These are phyloP conservation scores for Picea sitchensis DNA, from an alignment of 75 land plant species.

Conservation along the genomic window DNA sequence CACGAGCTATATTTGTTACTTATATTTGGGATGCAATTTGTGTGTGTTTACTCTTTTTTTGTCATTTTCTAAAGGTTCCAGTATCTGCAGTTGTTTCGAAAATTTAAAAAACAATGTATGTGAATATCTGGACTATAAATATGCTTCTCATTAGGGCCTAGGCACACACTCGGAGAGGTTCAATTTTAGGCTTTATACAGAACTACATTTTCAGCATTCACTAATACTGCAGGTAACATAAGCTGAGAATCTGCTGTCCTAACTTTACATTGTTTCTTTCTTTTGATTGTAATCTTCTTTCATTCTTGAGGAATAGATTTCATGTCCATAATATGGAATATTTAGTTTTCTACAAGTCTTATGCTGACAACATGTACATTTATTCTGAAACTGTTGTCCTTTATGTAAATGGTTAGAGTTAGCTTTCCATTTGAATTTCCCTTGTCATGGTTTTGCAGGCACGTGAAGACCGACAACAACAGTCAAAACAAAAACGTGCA, in stretches of 20 bases:
- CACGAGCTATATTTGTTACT: too few species aligned
- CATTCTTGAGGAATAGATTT: background rate
- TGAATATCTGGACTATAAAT: background rate
- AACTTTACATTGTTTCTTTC: background rate
- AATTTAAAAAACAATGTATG: too few species aligned
- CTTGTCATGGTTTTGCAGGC: slow-evolving; percentile 2
- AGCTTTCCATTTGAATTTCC: background rate
- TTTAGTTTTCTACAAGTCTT: background rate
- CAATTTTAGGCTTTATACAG: background rate
- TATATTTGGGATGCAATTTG: too few species aligned
- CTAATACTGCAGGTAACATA: background rate
- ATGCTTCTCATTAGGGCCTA: background rate
- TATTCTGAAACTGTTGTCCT: background rate
- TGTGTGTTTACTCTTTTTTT: too few species aligned
- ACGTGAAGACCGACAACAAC: slow-evolving; percentile 2
- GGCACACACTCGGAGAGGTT: background rate
- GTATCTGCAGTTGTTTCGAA: too few species aligned
- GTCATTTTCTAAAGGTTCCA: too few species aligned
- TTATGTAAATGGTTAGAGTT: background rate
- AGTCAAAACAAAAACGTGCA: background rate
- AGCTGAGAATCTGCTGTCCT: background rate
- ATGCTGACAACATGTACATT: background rate
- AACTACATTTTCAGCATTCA: background rate
- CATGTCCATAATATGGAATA: background rate
- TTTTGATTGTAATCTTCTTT: background rate